These are phyloP conservation scores for Fusarium scirpi DNA, from an alignment of 2,329 filamentous ascomycete species.

Conservation along the genomic window DNA sequence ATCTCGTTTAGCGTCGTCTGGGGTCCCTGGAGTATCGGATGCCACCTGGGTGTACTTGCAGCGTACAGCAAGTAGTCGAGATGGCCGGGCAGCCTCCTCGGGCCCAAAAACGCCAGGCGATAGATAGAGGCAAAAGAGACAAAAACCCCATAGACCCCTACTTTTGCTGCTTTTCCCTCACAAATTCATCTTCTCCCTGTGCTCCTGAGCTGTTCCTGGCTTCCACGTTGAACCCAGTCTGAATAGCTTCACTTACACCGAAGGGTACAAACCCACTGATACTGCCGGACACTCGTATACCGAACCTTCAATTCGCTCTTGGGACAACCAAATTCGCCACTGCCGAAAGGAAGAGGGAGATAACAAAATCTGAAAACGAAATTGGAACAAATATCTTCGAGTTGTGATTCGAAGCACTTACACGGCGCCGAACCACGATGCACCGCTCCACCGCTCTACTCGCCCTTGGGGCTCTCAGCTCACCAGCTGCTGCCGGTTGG, in stretches of 20 bases:
- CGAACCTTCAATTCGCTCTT: conserved; percentile 2
- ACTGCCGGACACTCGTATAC: neutral
- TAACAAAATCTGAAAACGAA: neutral
- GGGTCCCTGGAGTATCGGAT: conserved; percentile 20
- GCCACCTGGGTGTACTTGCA: conserved; percentile 9
- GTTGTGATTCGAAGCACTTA: neutral
- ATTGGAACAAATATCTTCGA: neutral
- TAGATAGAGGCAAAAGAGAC: conserved; percentile 22
- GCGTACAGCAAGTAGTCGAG: conserved; percentile 7
- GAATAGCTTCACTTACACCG: conserved; percentile 27
- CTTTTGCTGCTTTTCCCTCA: neutral
- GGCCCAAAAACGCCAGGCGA: conserved; percentile 13
- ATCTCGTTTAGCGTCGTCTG: conserved; percentile 18
- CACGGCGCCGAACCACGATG: conserved; percentile 24
- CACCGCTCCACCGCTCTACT: conserved; percentile 39
- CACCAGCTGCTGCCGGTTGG: conserved; percentile 41
- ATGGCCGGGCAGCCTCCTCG: conserved; percentile 15
- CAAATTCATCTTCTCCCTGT: conserved; percentile 1
- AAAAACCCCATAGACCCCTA: conserved; percentile 37
- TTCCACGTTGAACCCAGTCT: conserved; percentile 9
- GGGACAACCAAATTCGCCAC: neutral
- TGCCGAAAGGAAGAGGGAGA: neutral
- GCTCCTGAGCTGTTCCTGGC: conserved; percentile 1
- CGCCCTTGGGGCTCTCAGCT: conserved; percentile 43
- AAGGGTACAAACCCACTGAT: conserved; percentile 11